Evolutionary conservation across 75 land plant genomes (phyloP).

Genomic region (Gnetum montanum): DNA sequence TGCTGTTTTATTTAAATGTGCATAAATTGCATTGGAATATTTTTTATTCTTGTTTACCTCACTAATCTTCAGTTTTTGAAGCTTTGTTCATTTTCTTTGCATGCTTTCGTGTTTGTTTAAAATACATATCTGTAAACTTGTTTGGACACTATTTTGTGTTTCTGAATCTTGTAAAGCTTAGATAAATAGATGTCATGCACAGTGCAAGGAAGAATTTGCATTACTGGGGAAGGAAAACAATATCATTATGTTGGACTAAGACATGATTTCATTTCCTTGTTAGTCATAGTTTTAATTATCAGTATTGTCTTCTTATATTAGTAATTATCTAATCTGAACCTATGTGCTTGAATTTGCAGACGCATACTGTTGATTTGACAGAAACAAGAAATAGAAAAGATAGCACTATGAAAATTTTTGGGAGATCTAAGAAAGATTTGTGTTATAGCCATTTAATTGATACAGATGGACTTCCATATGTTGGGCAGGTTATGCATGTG

Average conservation of each 20-base stretch:
- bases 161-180: too few species aligned
- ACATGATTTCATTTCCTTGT: neutral
- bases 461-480: slow-evolving; percentile 83
- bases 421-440: slow-evolving; percentile 21
- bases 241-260: too few species aligned
- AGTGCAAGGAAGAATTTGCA: too few species aligned
- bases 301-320: slow-evolving; percentile 1
- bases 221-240: neutral
- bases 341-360: slow-evolving; percentile 25
- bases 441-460: slow-evolving; percentile 38
- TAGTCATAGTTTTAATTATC: neutral
- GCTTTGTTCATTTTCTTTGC: too few species aligned
- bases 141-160: too few species aligned
- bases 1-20: too few species aligned
- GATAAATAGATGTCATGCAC: too few species aligned
- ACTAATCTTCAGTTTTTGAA: too few species aligned
- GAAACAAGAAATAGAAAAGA: slow-evolving; percentile 26
- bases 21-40: too few species aligned
- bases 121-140: too few species aligned
- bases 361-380: slow-evolving; percentile 70
- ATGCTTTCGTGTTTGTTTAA: too few species aligned
- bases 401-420: slow-evolving; percentile 34
- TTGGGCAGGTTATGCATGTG: slow-evolving; percentile 95
- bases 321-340: neutral
- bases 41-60: too few species aligned